A percentile compares a stretch with the other conserved stretches of the same genome.
Evolutionary conservation across 805 yeast genomes (phyloP).

Genomic region (Lipomyces chichibuensis): DNA sequence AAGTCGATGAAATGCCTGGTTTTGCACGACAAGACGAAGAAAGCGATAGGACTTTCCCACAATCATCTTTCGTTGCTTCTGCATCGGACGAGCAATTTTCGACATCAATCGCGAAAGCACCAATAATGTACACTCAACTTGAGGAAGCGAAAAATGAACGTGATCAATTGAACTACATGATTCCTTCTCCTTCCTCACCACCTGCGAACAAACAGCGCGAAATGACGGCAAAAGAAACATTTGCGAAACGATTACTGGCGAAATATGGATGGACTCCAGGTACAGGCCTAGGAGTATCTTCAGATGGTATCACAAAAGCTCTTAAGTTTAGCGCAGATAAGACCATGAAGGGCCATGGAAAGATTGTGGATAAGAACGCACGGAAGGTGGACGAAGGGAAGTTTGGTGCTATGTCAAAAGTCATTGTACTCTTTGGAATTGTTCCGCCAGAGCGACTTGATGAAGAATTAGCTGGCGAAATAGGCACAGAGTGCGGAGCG

Average conservation of each 20-base stretch:
- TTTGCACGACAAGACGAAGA: not conserved
- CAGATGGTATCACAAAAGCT: conserved; percentile 31
- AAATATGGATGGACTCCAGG: conserved; percentile 38
- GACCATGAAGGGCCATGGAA: conserved; percentile 30
- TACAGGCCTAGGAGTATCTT: conserved; percentile 30
- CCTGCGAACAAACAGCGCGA: not conserved
- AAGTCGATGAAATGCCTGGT: not conserved
- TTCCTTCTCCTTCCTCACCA: not conserved
- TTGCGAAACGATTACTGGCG: conserved; percentile 29
- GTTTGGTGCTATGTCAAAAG: conserved; percentile 29
- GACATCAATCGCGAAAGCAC: conserved; percentile 4
- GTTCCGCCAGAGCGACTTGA: conserved; percentile 26
- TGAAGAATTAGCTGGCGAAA: conserved; percentile 29
- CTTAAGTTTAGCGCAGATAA: conserved; percentile 33
- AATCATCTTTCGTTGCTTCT: not conserved
- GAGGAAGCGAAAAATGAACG: conserved; percentile 5
- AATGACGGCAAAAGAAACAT: conserved; percentile 23
- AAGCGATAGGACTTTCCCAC: not conserved
- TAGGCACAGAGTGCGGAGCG: conserved; percentile 31
- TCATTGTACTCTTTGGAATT: conserved; percentile 15
- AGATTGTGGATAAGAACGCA: conserved; percentile 39
- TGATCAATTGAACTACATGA: not conserved
- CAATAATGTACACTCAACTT: not conserved
- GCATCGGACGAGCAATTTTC: not conserved
- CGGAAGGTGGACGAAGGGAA: conserved; percentile 12